A percentile compares a stretch with the other conserved stretches of the same genome.
Conservation (phyloP, 192 early-diverging fungal genomes). For the Coemansia sp. region DNA sequence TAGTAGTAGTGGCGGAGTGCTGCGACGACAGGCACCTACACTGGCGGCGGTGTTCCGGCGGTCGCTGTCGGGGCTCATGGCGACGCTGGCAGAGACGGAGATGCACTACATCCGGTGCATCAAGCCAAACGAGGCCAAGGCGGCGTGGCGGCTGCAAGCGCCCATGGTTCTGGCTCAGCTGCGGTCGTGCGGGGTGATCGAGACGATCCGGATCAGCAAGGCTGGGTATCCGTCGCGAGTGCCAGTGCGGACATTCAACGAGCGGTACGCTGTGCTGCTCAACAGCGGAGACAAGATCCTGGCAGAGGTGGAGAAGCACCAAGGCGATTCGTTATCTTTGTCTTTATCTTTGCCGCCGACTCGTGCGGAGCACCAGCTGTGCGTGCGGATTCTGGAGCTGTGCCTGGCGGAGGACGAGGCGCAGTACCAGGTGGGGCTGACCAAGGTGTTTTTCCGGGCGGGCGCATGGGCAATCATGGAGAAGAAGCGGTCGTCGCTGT, state of each 20-base stretch:
- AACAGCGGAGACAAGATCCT: background rate
- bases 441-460: slow-evolving; percentile 99
- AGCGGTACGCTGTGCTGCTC: slow-evolving; percentile 63
- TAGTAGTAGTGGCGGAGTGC: slow-evolving; percentile 10
- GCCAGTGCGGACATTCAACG: slow-evolving; percentile 89
- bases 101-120: slow-evolving; percentile 99
- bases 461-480: slow-evolving; percentile 76
- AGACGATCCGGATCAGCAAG: slow-evolving; percentile 98
- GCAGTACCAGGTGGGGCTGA: slow-evolving; percentile 93
- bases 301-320: background rate
- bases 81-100: slow-evolving; percentile 88
- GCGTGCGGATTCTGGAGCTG: slow-evolving; percentile 61
- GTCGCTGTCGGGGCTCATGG: slow-evolving; percentile 92
- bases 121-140: slow-evolving; percentile 96
- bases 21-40: slow-evolving; percentile 50
- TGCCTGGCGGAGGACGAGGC: slow-evolving; percentile 68
- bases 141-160: slow-evolving; percentile 90
- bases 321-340: no score
- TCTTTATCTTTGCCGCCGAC: slow-evolving; percentile 57
- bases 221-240: slow-evolving; percentile 95
- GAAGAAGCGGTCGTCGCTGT: slow-evolving; percentile 83
- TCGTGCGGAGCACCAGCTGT: slow-evolving; percentile 62
- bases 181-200: slow-evolving; percentile 96
- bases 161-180: slow-evolving; percentile 93
- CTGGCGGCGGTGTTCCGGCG: slow-evolving; percentile 55